Evolutionary conservation across 495 filamentous ascomycete genomes (phyloP).

Genomic region (Annulohypoxylon moriforme): DNA sequence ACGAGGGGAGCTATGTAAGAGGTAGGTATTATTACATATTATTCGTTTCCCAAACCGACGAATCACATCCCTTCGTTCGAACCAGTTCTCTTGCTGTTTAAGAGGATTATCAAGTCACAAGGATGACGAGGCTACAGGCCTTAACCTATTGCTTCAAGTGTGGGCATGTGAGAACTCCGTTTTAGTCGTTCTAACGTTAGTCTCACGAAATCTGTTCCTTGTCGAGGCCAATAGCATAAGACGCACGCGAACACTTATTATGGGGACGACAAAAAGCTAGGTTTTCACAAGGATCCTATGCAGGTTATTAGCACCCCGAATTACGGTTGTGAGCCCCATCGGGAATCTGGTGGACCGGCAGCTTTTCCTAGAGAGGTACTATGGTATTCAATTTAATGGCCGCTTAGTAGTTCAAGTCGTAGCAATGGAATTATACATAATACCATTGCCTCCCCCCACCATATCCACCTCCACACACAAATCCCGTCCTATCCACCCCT

Average conservation of each 20-base stretch:
- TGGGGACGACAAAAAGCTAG: conserved; percentile 35
- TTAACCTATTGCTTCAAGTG: conserved; percentile 29
- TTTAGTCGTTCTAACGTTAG: conserved; percentile 42
- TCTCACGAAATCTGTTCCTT: conserved; percentile 43
- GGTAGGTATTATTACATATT: conserved; percentile 20
- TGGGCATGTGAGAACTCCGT: conserved; percentile 45
- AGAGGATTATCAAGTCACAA: conserved; percentile 37
- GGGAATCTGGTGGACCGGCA: conserved; percentile 46
- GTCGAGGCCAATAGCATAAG: conserved; percentile 40
- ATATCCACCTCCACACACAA: conserved; percentile 42
- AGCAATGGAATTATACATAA: conserved; percentile 39
- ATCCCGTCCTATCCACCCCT: conserved; percentile 38
- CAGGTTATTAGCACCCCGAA: conserved; percentile 44
- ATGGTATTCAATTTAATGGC: conserved; percentile 40
- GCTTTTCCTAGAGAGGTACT: conserved; percentile 42
- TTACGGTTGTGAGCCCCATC: conserved; percentile 45
- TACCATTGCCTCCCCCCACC: conserved; percentile 36
- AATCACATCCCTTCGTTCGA: conserved; percentile 26
- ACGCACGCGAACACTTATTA: conserved; percentile 46
- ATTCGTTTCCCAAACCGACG: conserved; percentile 15
- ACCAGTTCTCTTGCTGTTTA: conserved; percentile 15
- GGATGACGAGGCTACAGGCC: conserved; percentile 43
- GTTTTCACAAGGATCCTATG: conserved; percentile 47
- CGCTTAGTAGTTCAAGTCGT: conserved; percentile 16
- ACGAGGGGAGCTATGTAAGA: conserved; percentile 7